Percentiles rank a stretch among this genome's conserved stretches.
phyloP scores from a whole-genome alignment of 257 asterid genomes.

The Haberlea rhodopensis region DNA sequence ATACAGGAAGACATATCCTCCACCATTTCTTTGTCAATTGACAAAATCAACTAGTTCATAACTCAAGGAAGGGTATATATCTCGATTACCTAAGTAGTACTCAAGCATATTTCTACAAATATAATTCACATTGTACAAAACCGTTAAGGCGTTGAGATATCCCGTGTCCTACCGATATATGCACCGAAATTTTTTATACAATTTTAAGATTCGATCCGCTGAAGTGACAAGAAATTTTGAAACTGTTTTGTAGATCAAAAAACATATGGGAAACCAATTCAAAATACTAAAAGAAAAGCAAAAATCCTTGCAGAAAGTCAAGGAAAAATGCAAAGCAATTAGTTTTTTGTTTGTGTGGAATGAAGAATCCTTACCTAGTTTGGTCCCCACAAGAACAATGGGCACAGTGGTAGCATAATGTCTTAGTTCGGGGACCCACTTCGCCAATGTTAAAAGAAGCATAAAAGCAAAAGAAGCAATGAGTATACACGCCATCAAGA shows the following conservation, averaged over 20 bases:
- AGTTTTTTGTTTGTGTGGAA: constrained; percentile 29
- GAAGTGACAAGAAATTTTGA: no score
- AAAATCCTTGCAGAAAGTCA: constrained; percentile 41
- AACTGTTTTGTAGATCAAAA: constrained; percentile 23
- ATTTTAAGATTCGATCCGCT: neutral
- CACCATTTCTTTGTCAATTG: neutral
- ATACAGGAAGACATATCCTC: neutral
- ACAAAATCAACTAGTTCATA: neutral
- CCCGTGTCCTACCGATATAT: neutral
- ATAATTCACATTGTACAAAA: neutral
- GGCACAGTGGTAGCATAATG: constrained; percentile 90
- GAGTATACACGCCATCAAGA: constrained; percentile 25
- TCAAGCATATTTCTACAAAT: no score
- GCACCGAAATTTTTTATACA: neutral
- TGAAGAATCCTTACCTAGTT: constrained; percentile 60
- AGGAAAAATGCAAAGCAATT: constrained; percentile 32
- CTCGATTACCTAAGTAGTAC: neutral
- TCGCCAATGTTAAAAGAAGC: constrained; percentile 37
- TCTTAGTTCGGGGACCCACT: constrained; percentile 91
- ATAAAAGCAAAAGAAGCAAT: constrained; percentile 40
- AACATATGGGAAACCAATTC: constrained; percentile 26
- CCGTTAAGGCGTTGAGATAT: neutral
- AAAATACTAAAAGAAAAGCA: constrained; percentile 24
- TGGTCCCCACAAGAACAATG: constrained; percentile 91
- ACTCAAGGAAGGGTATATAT: neutral